Base-by-base conservation (phyloP, 164 flowering plant genomes). In the Cinnamomum chago region DNA sequence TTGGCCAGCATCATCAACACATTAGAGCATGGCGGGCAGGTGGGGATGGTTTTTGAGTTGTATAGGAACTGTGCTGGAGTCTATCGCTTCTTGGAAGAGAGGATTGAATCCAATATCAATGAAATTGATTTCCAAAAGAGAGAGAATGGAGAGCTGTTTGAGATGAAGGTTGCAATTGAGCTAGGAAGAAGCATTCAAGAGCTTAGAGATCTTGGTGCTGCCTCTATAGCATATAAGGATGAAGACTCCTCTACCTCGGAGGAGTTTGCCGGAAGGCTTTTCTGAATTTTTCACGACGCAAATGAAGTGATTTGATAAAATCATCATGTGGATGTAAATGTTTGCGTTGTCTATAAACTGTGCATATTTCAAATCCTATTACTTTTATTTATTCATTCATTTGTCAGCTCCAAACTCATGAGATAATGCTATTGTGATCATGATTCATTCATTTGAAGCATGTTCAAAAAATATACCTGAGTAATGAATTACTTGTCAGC, bases 11-110 rank as follows among this genome's bases (percentile, higher is more conserved):
- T 84, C 2, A 87, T 89, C 5, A 89, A 83, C 77, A 78, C 84
- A 3, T 0, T 86, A 28, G 85, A 86, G 74, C 93, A 86, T 64
- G 93, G 91, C 14, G 87, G 91, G 25, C 89, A 88, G 79, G 83
- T 88, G 1, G 92, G 90, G 7, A 88, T 86, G 89, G 83, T 86
- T 60, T 72, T 83, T 65, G 89, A 87, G 79, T 85, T 85, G 88
- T 87, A 87, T 22, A 66, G 86, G 70, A 82, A 67, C 74, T 73
- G 74, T 35, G 87, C 82, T 0, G 90, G 90, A 1, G 79, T 69
- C 14, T 85, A 84, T 20, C 68, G 69, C 52, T 70, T 73, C 0
- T 30, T 87, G 72, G 83, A 84, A 71, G 88, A 84, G 73, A 30
- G 75, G 22, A 83, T 84, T 17, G 81, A 80, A 68, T 73, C 73